Evolutionary conservation across 2,329 filamentous ascomycete species (phyloP).

Genomic region (Colletotrichum tamarilloi): DNA sequence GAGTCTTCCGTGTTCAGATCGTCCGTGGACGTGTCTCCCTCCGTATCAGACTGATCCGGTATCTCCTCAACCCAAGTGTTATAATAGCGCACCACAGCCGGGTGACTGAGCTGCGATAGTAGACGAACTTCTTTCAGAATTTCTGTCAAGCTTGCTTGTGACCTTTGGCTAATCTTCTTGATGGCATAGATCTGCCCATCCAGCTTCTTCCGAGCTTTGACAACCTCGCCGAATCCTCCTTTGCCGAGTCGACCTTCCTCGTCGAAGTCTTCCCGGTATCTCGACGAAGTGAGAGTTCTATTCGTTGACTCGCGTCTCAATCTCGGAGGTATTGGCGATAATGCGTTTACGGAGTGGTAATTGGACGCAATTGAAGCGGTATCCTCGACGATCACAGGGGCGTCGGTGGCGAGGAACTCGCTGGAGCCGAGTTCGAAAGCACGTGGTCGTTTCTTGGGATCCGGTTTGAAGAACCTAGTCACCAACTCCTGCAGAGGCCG

Average conservation of each 20-base stretch:
- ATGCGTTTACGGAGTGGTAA: slow-evolving; percentile 53
- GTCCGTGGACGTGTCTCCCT: slow-evolving; percentile 67
- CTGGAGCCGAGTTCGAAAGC: slow-evolving; percentile 79
- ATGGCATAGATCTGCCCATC: slow-evolving; percentile 95
- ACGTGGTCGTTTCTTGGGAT: slow-evolving; percentile 85
- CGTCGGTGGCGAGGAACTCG: slow-evolving; percentile 74
- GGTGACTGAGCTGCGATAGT: slow-evolving; percentile 92
- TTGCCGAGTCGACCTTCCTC: slow-evolving; percentile 91
- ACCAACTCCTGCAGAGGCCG: slow-evolving; percentile 83
- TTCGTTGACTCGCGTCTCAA: slow-evolving; percentile 72
- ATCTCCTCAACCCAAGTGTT: slow-evolving; percentile 92
- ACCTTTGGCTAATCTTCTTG: slow-evolving; percentile 92
- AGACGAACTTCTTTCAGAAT: slow-evolving; percentile 87
- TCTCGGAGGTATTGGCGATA: slow-evolving; percentile 59
- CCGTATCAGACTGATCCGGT: slow-evolving; percentile 62
- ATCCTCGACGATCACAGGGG: slow-evolving; percentile 65
- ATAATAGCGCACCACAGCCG: slow-evolving; percentile 88
- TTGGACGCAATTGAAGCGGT: slow-evolving; percentile 51
- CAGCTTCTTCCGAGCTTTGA: slow-evolving; percentile 90
- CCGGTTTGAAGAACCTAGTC: slow-evolving; percentile 84
- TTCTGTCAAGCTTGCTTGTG: slow-evolving; percentile 82
- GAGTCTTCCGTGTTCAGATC: slow-evolving; percentile 48
- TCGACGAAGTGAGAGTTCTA: slow-evolving; percentile 67
- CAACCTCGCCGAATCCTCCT: slow-evolving; percentile 95
- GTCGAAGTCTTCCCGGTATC: slow-evolving; percentile 90